Evolutionary conservation across 2,329 filamentous ascomycete genomes (phyloP).

Genomic region (Huntiella abstrusa): DNA sequence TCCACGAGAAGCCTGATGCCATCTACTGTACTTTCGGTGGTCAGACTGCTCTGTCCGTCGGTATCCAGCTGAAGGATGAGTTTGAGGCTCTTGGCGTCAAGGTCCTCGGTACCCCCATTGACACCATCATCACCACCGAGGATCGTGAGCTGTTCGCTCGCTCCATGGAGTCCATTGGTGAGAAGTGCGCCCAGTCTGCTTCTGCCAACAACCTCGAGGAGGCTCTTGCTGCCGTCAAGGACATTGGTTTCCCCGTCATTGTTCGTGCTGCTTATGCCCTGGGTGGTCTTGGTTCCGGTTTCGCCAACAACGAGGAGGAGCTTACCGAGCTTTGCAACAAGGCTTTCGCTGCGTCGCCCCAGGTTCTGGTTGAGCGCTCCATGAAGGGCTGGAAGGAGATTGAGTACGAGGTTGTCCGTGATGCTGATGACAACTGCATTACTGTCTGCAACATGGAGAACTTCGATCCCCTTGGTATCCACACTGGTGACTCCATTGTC

Average conservation of each 20-base stretch:
- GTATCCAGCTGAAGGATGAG: constrained; percentile 94
- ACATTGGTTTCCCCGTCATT: constrained; percentile 92
- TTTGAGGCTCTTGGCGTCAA: constrained; percentile 83
- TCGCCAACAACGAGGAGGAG: constrained; percentile 73
- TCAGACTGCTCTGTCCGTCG: constrained; percentile 89
- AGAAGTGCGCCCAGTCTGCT: constrained; percentile 94
- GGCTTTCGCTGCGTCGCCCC: constrained; percentile 84
- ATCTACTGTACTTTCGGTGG: constrained; percentile 98
- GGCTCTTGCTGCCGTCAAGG: constrained; percentile 69
- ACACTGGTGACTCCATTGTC: constrained; percentile 95
- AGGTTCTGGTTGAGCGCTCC: constrained; percentile 89
- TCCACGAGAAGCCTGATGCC: constrained; percentile 82
- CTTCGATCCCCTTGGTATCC: constrained; percentile 93
- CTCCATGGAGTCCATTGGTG: constrained; percentile 95
- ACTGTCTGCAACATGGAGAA: constrained; percentile 99
- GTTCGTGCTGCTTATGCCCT: constrained; percentile 91
- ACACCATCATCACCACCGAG: constrained; percentile 96
- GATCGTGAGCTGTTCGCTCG: constrained; percentile 93
- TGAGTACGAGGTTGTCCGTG: constrained; percentile 94
- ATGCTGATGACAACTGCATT: constrained; percentile 93
- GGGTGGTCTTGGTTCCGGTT: constrained; percentile 86
- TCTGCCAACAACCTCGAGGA: constrained; percentile 80
- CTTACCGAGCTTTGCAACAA: constrained; percentile 79
- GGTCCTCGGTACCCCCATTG: constrained; percentile 88
- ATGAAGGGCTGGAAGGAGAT: constrained; percentile 99